phyloP scores from a whole-genome alignment of 2,329 filamentous ascomycete genomes.

The Myriosclerotinia curreyana region DNA sequence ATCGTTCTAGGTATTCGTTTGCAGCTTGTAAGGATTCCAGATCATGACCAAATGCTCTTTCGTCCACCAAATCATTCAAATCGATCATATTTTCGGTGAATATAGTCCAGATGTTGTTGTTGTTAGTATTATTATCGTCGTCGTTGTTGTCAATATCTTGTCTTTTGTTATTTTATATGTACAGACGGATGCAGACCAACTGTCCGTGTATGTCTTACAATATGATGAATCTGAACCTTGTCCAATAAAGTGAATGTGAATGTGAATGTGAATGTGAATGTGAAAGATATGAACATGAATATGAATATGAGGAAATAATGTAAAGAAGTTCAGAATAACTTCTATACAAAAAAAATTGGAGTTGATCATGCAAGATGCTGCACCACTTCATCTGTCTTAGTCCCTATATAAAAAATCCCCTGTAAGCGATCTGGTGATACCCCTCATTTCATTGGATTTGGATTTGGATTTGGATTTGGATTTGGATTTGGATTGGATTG shows the following conservation, averaged over 20 bases:
- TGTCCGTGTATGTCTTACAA: neutral
- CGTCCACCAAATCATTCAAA: conserved; percentile 9
- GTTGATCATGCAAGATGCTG: conserved; percentile 13
- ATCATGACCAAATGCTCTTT: conserved; percentile 18
- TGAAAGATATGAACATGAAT: neutral
- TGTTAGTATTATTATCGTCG: neutral
- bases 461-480: too few species aligned
- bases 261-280: neutral
- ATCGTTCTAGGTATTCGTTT: conserved; percentile 20
- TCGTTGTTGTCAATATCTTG: neutral
- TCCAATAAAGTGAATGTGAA: conserved; percentile 9
- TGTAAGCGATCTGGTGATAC: conserved; percentile 5
- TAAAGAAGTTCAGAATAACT: conserved; percentile 5
- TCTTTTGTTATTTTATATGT: neutral
- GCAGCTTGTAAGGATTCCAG: conserved; percentile 15
- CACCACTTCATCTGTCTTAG: conserved; percentile 8
- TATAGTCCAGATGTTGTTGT: neutral
- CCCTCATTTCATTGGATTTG: conserved; percentile 10
- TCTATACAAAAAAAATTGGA: neutral
- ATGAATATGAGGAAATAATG: neutral
- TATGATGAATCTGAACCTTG: conserved; percentile 2
- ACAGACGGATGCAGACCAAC: neutral
- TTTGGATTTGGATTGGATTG: too few species aligned
- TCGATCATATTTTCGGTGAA: conserved; percentile 5
- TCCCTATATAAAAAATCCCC: neutral